Evolutionary conservation across 768 basidiomycete species (phyloP).

Genomic region (Termitomyces sp.): DNA sequence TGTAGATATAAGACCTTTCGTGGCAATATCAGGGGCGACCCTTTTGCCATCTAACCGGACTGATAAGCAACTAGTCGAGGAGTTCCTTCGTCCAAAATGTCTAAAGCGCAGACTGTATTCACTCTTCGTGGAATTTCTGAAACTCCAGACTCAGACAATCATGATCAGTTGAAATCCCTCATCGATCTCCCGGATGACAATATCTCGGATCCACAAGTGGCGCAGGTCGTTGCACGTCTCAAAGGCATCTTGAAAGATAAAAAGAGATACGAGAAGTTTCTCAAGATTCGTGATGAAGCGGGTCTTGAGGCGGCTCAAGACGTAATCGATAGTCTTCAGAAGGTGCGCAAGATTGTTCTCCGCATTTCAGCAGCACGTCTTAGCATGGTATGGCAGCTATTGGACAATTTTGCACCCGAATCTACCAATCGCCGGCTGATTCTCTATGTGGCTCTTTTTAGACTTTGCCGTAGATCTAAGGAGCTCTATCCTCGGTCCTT

Average conservation of each 20-base stretch:
- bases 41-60: not conserved
- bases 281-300: slow-evolving; percentile 7
- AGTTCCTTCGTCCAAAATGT: no score
- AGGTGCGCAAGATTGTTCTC: slow-evolving; percentile 9
- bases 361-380: not conserved
- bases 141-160: no score
- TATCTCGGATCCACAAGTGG: not conserved
- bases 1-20: not conserved
- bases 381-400: slow-evolving; percentile 8
- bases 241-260: slow-evolving; percentile 7
- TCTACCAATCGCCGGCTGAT: slow-evolving; percentile 2
- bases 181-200: no score
- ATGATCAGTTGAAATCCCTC: not conserved
- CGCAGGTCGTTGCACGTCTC: not conserved
- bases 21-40: not conserved
- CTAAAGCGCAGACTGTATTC: no score
- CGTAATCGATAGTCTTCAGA: slow-evolving; percentile 22
- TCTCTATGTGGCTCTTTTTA: slow-evolving; percentile 17
- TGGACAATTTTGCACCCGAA: slow-evolving; percentile 15
- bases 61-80: not conserved
- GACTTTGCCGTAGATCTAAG: slow-evolving; percentile 22
- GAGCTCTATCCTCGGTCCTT: slow-evolving; percentile 25
- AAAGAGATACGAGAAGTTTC: slow-evolving; percentile 10
- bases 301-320: slow-evolving; percentile 16
- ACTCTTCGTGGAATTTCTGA: no score